Conservation (phyloP, 2,329 filamentous ascomycete species). For the Aspergillus alliaceus region DNA sequence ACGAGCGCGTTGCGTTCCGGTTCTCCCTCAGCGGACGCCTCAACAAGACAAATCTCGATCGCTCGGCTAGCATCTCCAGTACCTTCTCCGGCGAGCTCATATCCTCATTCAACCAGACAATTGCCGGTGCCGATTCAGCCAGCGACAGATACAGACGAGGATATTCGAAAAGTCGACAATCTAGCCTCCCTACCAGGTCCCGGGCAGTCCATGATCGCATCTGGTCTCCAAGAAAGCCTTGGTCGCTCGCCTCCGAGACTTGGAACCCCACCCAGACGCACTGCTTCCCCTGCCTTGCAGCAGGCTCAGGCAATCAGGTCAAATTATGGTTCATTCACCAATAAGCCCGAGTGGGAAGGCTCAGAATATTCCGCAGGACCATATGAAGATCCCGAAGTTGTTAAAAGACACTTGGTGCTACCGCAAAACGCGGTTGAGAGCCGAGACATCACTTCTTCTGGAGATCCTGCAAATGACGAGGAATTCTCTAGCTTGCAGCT, state of each 20-base stretch:
- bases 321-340: conserved; percentile 84
- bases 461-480: conserved; percentile 55
- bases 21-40: conserved; percentile 43
- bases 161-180: conserved; percentile 61
- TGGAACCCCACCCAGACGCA: conserved; percentile 50
- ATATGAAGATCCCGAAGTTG: conserved; percentile 86
- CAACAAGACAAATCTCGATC: conserved; percentile 54
- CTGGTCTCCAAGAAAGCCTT: conserved; percentile 75
- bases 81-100: conserved; percentile 44
- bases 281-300: conserved; percentile 58
- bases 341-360: conserved; percentile 55
- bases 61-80: conserved; percentile 57
- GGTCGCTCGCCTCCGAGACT: conserved; percentile 51
- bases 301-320: conserved; percentile 59
- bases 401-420: conserved; percentile 83
- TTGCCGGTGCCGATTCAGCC: conserved; percentile 40
- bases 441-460: conserved; percentile 32
- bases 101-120: conserved; percentile 37
- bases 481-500: conserved; percentile 92
- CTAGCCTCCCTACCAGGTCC: conserved; percentile 68
- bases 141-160: conserved; percentile 57
- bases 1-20: conserved; percentile 32
- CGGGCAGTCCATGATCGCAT: conserved; percentile 82
- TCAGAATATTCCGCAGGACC: conserved; percentile 53
- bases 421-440: conserved; percentile 50